Percentiles rank a stretch among this genome's conserved stretches.
Conservation (phyloP, 1,139 yeast species). For the Diutina pseudorugosa region DNA sequence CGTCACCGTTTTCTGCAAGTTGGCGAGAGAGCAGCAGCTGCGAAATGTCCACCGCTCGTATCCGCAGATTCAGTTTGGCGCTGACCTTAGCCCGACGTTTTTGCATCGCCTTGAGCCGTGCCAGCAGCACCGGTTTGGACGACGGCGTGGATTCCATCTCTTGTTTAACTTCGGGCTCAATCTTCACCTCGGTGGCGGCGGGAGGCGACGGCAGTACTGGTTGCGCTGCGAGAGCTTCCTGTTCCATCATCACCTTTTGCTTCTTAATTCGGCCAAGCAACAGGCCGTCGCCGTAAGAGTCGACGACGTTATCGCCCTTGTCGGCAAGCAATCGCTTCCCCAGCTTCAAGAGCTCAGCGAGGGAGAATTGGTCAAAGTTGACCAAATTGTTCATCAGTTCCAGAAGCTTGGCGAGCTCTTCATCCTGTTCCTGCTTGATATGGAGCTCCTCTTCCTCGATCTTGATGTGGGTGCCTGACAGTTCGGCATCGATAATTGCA, state of each 20-base stretch:
- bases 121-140: conserved; percentile 22
- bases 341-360: conserved; percentile 50
- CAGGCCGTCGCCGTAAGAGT: conserved; percentile 10
- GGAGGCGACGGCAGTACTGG: conserved; percentile 4
- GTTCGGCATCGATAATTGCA: conserved; percentile 6
- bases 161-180: conserved; percentile 5
- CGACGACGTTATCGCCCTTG: conserved; percentile 12
- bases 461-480: conserved; percentile 9
- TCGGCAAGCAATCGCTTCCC: conserved; percentile 60
- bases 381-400: conserved; percentile 38
- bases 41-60: conserved; percentile 59
- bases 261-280: background rate
- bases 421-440: conserved; percentile 32
- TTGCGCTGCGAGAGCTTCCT: conserved; percentile 5
- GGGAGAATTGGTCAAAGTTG: conserved; percentile 49
- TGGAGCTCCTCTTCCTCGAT: conserved; percentile 14
- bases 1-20: conserved; percentile 25
- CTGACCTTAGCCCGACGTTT: conserved; percentile 79
- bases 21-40: conserved; percentile 65
- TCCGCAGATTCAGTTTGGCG: conserved; percentile 48
- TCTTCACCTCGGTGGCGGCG: conserved; percentile 1
- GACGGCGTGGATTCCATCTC: conserved; percentile 5
- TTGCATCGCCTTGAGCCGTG: conserved; percentile 88
- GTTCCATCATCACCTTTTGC: conserved; percentile 7
- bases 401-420: conserved; percentile 34